Conservation (phyloP, 495 filamentous ascomycete genomes). For the Schizothecium vesticola region DNA sequence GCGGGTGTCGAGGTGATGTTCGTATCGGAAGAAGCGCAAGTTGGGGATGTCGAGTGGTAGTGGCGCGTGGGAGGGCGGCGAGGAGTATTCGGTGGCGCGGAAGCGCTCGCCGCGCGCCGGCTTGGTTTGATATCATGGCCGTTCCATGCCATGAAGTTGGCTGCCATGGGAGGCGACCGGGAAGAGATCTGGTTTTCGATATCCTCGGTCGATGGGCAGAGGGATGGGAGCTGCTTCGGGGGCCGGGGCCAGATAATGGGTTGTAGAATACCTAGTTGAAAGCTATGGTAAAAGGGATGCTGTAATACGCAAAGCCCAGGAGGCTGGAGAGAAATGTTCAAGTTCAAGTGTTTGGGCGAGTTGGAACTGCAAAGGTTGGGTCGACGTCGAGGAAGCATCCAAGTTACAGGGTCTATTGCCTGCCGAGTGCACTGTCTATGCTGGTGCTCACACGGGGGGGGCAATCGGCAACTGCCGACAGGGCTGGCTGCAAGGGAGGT, state of each 20-base stretch:
- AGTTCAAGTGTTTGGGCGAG: background rate
- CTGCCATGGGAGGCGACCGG: background rate
- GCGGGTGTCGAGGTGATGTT: slow-evolving; percentile 28
- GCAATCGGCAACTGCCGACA: background rate
- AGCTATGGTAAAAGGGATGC: background rate
- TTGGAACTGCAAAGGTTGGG: background rate
- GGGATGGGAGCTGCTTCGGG: background rate
- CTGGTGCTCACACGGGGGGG: background rate
- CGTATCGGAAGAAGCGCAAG: slow-evolving; percentile 29
- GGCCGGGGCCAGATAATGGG: background rate
- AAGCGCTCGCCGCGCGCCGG: background rate
- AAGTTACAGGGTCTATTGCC: background rate
- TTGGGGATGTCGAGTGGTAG: slow-evolving; percentile 34
- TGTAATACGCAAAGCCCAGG: background rate
- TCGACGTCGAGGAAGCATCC: background rate
- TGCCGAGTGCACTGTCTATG: background rate
- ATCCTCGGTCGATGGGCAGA: background rate
- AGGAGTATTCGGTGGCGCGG: background rate
- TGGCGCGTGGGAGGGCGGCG: slow-evolving; percentile 8
- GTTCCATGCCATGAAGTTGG: background rate
- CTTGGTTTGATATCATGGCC: background rate
- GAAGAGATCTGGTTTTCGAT: background rate
- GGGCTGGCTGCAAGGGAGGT: background rate
- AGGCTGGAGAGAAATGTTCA: background rate
- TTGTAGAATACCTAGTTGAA: background rate